A percentile compares a stretch with the other conserved stretches of the same genome.
These are phyloP conservation scores for Macrotyloma uniflorum DNA, from an alignment of 306 rosid genomes.

Conservation along the genomic window DNA sequence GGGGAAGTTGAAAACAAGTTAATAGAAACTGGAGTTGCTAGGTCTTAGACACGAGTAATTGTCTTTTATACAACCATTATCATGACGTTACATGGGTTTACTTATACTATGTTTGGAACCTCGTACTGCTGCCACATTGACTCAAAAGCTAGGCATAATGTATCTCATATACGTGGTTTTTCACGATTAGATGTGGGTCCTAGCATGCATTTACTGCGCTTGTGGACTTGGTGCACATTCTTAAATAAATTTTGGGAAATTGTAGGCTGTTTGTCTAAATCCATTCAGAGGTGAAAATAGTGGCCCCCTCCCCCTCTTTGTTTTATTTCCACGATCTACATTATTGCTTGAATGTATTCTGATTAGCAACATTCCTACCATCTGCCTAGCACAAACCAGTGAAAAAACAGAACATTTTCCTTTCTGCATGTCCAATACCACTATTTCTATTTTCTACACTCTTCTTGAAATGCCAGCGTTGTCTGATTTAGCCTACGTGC, in stretches of 20 bases:
- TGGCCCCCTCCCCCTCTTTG: not conserved
- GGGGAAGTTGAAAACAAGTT: not conserved
- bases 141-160: not conserved
- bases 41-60: not conserved
- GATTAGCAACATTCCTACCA: not conserved
- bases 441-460: not conserved
- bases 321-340: not conserved
- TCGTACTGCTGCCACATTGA: not conserved
- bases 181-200: not conserved
- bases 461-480: not conserved
- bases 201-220: not conserved
- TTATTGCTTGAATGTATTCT: not conserved
- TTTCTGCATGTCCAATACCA: not conserved
- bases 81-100: not conserved
- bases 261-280: not conserved
- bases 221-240: not conserved
- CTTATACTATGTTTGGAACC: not conserved
- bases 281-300: slow-evolving; percentile 10
- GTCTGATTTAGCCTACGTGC: not conserved
- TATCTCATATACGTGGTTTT: not conserved
- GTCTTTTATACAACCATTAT: not conserved
- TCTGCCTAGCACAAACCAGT: not conserved
- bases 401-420: not conserved
- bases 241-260: not conserved
- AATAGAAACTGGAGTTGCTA: not conserved